phyloP scores from a whole-genome alignment of 176 grass and related monocot genomes.

The Phyllostachys edulis region DNA sequence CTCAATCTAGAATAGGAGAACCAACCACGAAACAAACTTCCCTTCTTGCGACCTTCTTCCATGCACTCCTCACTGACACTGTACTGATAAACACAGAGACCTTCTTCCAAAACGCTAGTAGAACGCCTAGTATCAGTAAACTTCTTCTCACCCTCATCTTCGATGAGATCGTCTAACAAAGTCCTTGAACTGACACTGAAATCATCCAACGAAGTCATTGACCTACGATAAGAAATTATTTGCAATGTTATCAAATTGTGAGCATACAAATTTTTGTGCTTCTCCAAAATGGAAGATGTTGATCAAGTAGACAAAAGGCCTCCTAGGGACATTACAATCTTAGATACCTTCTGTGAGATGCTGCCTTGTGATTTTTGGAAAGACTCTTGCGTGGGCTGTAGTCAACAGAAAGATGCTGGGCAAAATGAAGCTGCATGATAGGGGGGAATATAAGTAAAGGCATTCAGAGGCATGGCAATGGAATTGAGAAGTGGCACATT shows the following conservation, averaged over 20 bases:
- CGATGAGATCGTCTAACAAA: constrained; percentile 36
- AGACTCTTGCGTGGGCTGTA: constrained; percentile 44
- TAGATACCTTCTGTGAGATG: constrained; percentile 50
- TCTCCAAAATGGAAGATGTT: neutral
- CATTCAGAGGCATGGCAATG: neutral
- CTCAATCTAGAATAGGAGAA: constrained; percentile 63
- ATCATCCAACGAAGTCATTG: constrained; percentile 47
- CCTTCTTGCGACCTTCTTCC: constrained; percentile 27
- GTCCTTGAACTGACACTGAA: constrained; percentile 31
- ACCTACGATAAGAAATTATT: constrained; percentile 34
- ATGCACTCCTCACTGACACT: constrained; percentile 17
- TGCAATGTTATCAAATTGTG: neutral
- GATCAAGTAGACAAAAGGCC: neutral
- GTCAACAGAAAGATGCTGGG: constrained; percentile 64
- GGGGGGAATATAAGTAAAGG: neutral
- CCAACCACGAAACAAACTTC: constrained; percentile 40
- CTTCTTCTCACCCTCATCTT: constrained; percentile 37
- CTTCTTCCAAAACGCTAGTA: constrained; percentile 41
- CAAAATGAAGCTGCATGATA: constrained; percentile 72
- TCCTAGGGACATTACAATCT: neutral
- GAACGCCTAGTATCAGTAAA: constrained; percentile 37
- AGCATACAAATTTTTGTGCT: neutral
- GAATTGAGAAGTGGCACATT: neutral
- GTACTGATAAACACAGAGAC: constrained; percentile 1
- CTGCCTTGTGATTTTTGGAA: constrained; percentile 28